Base-by-base conservation (phyloP, 2,329 filamentous ascomycete species). In the Trichophyton benhamiae region DNA sequence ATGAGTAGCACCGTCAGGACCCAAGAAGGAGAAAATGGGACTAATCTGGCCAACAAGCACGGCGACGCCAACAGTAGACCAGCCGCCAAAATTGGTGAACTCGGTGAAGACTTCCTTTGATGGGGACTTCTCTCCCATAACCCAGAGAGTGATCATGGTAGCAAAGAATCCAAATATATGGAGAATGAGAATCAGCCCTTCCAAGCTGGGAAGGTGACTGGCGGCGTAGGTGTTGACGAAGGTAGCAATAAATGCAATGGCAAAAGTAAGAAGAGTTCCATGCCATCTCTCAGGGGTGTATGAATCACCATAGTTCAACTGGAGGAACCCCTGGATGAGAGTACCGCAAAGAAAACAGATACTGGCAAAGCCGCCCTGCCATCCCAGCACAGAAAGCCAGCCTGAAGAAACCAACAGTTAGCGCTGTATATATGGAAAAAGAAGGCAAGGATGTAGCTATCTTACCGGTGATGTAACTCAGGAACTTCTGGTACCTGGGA, bases 131-230 rank as follows among this genome's bases (percentile, higher is more conserved):
- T 76, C 74, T 0, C 76, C 74, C 60, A 78, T 70, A 0, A 75
- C 71, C 63, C 75, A 72, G 3, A 81, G 67, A 0, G 77, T 73
- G 25, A 81, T 77, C 9, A 82, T 68, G 60, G 81, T 78, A 0
- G 75, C 79, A 61, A 82, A 79, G 66, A 82, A 79, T 3, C 80
- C 80, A 13, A 78, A 67, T n/a, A 82, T 70, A 61, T 82, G 80
- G 3, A 82, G 66, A 27, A 80, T 72, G 6, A 81, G 68, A 22
- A 80, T 72, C 13, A 78, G 64, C 0, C 77, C 76, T 67, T 83
- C 81, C 49, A 81, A 70, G 13, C 74, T 69, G 1, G 79, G 78
- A 1, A 82, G 68, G 1, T 75, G 64, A 44, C 71, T 72, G 1
- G 74, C 75, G 4, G 74, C 71, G 11, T 76, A 68, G 0, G 74